Conservation (phyloP, 768 basidiomycete species). For the Phanerodontia chrysosporium region DNA sequence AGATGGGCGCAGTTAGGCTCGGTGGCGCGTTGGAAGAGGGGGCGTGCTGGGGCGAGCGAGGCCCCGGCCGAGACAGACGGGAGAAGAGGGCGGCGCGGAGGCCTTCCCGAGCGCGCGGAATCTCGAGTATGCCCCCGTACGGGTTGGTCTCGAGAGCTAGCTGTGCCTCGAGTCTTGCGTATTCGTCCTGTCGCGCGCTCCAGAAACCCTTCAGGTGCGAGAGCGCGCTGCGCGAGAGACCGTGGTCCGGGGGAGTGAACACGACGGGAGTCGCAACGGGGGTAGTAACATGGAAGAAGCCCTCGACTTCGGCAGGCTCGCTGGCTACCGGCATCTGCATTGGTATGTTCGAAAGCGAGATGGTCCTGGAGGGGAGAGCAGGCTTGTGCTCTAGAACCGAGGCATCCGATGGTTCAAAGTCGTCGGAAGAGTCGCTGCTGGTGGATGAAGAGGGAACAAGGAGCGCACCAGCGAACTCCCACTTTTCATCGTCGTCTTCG, state of each 20-base stretch:
- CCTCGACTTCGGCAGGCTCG: neutral
- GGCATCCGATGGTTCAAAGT: conserved; percentile 1
- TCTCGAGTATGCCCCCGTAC: conserved; percentile 20
- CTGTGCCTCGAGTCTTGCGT: conserved; percentile 30
- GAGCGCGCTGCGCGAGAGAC: conserved; percentile 58
- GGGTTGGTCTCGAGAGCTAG: conserved; percentile 11
- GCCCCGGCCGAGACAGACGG: conserved; percentile 1
- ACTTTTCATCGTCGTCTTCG: conserved; percentile 11
- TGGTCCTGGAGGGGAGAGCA: conserved; percentile 6
- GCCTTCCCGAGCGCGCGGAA: neutral
- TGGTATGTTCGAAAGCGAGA: conserved; percentile 4
- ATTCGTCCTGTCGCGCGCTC: conserved; percentile 50
- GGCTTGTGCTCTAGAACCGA: conserved; percentile 1
- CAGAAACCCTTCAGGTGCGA: conserved; percentile 61
- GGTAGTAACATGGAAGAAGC: neutral
- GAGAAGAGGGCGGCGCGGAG: conserved; percentile 5
- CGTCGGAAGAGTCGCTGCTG: conserved; percentile 7
- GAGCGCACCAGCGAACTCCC: conserved; percentile 6
- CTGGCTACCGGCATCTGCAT: neutral
- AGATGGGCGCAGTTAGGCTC: conserved; percentile 26
- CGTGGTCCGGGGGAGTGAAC: conserved; percentile 38
- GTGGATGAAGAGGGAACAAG: neutral
- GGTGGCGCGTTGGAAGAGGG: conserved; percentile 1
- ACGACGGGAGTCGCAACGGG: neutral
- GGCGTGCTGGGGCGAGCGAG: neutral